Percentiles rank a stretch among this genome's conserved stretches.
phyloP scores from a whole-genome alignment of 345 rosid species.

The Cardiospermum halicacabum region DNA sequence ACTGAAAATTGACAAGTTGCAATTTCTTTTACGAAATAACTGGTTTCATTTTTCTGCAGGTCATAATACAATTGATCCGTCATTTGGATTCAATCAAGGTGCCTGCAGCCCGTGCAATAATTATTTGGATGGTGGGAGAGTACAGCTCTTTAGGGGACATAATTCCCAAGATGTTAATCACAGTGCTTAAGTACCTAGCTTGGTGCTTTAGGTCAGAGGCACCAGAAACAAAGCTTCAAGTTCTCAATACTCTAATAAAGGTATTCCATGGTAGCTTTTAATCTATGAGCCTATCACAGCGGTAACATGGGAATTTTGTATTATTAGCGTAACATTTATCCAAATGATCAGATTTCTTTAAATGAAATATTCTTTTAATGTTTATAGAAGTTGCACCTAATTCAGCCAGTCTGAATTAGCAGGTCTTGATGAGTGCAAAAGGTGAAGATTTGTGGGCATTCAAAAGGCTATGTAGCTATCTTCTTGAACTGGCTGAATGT shows the following conservation, averaged over 20 bases:
- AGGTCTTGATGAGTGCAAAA: conserved; percentile 55
- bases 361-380: conserved; percentile 10
- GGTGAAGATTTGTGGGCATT: conserved; percentile 47
- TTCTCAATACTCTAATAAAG: conserved; percentile 72
- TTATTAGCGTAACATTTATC: not conserved
- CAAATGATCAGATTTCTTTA: not conserved
- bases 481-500: conserved; percentile 83
- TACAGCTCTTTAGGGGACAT: conserved; percentile 65
- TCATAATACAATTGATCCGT: conserved; percentile 69
- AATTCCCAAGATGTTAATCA: conserved; percentile 70
- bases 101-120: conserved; percentile 80
- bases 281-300: not conserved
- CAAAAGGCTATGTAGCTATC: conserved; percentile 51
- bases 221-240: conserved; percentile 84
- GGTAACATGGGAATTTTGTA: not conserved
- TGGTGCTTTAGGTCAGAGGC: conserved; percentile 85
- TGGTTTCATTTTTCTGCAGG: conserved; percentile 36
- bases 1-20: not conserved
- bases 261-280: conserved; percentile 26
- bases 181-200: conserved; percentile 80
- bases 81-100: conserved; percentile 82
- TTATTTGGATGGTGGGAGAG: conserved; percentile 95
- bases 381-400: conserved; percentile 11
- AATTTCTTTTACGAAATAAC: not conserved
- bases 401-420: conserved; percentile 21